Evolutionary conservation across 306 rosid species (phyloP).

Genomic region (Albizia julibrissin): DNA sequence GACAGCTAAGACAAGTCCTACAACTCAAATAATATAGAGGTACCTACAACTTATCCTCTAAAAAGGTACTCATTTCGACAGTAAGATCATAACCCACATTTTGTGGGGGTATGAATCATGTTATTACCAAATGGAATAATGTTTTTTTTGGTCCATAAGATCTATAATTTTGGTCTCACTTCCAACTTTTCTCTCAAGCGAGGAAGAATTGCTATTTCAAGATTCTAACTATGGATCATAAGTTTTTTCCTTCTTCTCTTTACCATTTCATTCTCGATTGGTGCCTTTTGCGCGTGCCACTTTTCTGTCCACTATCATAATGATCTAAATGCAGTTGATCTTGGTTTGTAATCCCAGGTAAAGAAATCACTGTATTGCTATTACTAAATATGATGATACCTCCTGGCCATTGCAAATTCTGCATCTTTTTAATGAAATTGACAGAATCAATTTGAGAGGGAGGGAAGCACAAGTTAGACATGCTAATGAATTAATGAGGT

Average conservation of each 20-base stretch:
- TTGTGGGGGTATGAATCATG: background rate
- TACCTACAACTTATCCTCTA: too few relatives aligned
- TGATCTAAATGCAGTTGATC: background rate
- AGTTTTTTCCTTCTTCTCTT: background rate
- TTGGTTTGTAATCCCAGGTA: background rate
- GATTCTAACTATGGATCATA: background rate
- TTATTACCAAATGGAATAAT: background rate
- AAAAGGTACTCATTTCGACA: background rate
- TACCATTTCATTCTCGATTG: background rate
- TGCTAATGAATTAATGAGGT: background rate
- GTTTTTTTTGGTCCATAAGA: background rate
- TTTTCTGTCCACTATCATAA: background rate
- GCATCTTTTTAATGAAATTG: background rate
- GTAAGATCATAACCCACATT: background rate
- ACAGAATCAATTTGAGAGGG: background rate
- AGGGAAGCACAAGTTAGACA: background rate
- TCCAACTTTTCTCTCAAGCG: background rate
- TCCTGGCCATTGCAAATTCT: background rate
- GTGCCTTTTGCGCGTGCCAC: background rate
- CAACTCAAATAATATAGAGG: background rate
- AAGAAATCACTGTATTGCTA: background rate
- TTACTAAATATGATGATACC: background rate
- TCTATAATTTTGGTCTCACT: background rate
- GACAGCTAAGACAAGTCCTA: background rate
- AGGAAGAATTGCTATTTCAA: background rate